A percentile compares a stretch with the other conserved stretches of the same genome.
phyloP scores from a whole-genome alignment of 495 filamentous ascomycete species.

The Bryoglossum gracile region DNA sequence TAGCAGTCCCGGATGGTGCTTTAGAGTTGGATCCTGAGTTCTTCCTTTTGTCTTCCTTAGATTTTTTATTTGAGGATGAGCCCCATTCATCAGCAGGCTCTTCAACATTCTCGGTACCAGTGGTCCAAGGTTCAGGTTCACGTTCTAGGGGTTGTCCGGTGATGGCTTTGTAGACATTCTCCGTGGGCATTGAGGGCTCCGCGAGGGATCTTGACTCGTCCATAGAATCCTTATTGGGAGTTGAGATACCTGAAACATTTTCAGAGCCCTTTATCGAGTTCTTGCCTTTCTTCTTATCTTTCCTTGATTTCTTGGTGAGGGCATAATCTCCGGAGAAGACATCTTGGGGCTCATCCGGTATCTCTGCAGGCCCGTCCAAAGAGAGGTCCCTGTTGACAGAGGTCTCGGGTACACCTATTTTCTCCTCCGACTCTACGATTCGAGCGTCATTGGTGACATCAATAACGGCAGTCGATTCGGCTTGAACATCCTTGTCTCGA shows the following conservation, averaged over 20 bases:
- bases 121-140: neutral
- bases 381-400: no score
- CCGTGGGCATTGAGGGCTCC: neutral
- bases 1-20: neutral
- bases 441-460: no score
- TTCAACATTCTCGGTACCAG: neutral
- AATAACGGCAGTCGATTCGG: no score
- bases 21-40: slow-evolving; percentile 1
- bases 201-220: no score
- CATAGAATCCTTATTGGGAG: no score
- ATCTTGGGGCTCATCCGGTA: neutral
- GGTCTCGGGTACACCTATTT: no score
- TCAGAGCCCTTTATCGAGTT: slow-evolving; percentile 5
- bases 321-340: slow-evolving; percentile 20
- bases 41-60: slow-evolving; percentile 27
- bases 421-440: no score
- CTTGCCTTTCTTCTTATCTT: slow-evolving; percentile 21
- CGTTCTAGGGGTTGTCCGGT: neutral
- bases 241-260: slow-evolving; percentile 8
- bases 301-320: slow-evolving; percentile 24
- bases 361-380: no score
- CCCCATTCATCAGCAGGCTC: slow-evolving; percentile 23
- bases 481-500: neutral
- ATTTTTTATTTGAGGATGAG: slow-evolving; percentile 8
- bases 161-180: neutral